Percentiles rank a stretch among this genome's conserved stretches.
phyloP scores from a whole-genome alignment of 306 rosid genomes.

The Malus domestica region ASM211411v1 NC_041792.1:27995907-27996406 shows the following conservation, averaged over 20 bases:
- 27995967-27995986: constrained; percentile 57
- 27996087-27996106: not conserved
- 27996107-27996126: not conserved
- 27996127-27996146: not conserved
- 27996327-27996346: not conserved
- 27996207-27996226: not conserved
- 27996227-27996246: not conserved
- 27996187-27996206: not conserved
- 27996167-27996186: not conserved
- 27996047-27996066: not conserved
- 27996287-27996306: constrained; percentile 13
- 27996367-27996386: not conserved
- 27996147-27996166: not conserved
- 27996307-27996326: not conserved
- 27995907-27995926: constrained; percentile 98
- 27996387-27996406: not conserved
- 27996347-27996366: not conserved
- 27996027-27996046: not conserved
- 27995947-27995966: constrained; percentile 99
- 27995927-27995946: constrained; percentile 85
- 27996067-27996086: not conserved
- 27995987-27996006: not conserved
- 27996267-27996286: not conserved
- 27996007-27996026: not conserved
- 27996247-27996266: not conserved